Base-by-base conservation (phyloP, 192 early-diverging fungal species). In the Coemansia sp. region DNA sequence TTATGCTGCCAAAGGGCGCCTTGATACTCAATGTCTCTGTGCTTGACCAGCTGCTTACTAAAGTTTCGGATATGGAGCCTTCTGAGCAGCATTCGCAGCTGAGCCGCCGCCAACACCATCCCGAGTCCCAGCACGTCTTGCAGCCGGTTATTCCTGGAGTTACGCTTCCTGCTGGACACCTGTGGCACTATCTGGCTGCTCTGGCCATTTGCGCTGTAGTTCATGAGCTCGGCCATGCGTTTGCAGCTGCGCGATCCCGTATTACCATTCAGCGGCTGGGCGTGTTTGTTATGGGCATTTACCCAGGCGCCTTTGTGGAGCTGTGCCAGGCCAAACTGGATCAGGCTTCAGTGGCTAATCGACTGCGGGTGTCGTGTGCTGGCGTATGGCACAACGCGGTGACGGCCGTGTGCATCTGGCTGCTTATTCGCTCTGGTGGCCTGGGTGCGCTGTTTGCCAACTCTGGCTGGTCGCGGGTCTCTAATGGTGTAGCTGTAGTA, bases 381-480 rank as follows among this genome's bases (percentile, higher is more conserved):
- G 72, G 72, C 10, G 66, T 76, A 15, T 76, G 72, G 72, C 72
- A 76, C 53, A 76, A 76, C 48, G 62, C 63, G 0, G 41, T 69
- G n/a, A 51, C 51, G 3, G 72, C 55, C 3, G 2, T 57, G 5
- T 10, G 57, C 3, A 55, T 46, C 15, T 76, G 62, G 61, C 53
- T 58, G 16, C 33, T 76, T 15, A 55, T 76, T 36, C 40, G 56
- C 33, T 62, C 63, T 10, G 66, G 72, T 15, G 48, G 54, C 0
- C 45, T 76, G 10, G 13, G 63, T 1, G 19, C 41, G 16, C n/a
- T 53, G 9, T 53, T 68, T 16, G 15, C 40, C 14, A 19, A n/a
- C 16, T 18, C 61, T 3, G 72, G 57, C 30, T 68, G 65, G 65
- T 20, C 19, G 9, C 18, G 55, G 3, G 53, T 36, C 3, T 30